These are phyloP conservation scores for Zymoseptoria crescenta DNA, from an alignment of 2,329 filamentous ascomycete genomes.

Conservation along the genomic window DNA sequence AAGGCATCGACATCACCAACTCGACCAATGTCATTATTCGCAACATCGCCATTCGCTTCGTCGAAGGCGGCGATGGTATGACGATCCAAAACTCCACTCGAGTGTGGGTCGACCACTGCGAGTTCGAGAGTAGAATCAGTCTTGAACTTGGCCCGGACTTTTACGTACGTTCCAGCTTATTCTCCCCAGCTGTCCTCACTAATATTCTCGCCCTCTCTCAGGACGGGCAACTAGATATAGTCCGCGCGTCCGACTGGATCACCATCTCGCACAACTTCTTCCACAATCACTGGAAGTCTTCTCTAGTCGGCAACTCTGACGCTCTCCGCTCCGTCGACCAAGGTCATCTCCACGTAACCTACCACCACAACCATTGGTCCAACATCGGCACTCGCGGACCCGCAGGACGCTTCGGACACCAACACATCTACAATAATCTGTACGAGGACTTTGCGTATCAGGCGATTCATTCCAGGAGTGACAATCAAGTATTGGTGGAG, in stretches of 20 bases:
- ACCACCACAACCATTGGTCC: constrained; percentile 45
- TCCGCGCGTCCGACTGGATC: constrained; percentile 39
- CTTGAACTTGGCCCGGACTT: constrained; percentile 16
- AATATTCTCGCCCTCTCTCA: not conserved
- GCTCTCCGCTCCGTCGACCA: constrained; percentile 35
- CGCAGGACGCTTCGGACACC: constrained; percentile 43
- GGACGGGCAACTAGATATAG: constrained; percentile 43
- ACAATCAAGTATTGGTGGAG: constrained; percentile 45
- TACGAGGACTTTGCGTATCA: constrained; percentile 43
- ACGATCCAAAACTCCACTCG: constrained; percentile 40
- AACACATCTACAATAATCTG: constrained; percentile 45
- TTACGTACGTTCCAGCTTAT: constrained; percentile 11
- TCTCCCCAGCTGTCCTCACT: not conserved
- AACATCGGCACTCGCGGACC: constrained; percentile 42
- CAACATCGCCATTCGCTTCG: constrained; percentile 31
- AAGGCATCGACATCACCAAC: constrained; percentile 32
- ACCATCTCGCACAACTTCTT: constrained; percentile 45
- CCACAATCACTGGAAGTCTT: constrained; percentile 41
- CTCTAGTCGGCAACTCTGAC: constrained; percentile 38
- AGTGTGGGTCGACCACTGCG: constrained; percentile 44
- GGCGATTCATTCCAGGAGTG: constrained; percentile 43
- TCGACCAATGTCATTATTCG: constrained; percentile 37
- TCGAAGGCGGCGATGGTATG: constrained; percentile 37
- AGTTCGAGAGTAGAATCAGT: constrained; percentile 38
- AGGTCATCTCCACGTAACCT: constrained; percentile 42